Base-by-base conservation (phyloP, 148 eudicot genomes). In the Drosera capensis region DNA sequence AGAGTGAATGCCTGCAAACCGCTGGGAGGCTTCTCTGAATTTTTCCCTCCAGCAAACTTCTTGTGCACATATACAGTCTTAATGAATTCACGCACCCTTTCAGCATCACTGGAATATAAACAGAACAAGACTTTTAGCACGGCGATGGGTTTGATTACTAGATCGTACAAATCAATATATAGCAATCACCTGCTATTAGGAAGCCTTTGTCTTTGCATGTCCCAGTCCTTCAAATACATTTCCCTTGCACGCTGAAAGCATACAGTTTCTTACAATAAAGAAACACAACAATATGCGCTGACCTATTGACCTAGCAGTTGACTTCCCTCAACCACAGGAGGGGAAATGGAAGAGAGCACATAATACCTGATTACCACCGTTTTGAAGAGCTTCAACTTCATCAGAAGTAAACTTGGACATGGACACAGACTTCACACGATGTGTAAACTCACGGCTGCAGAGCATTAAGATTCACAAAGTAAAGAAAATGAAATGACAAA, bases 351-450 rank as follows among this genome's bases (percentile, higher is more conserved):
- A 23, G 38, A 25, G 20, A 58, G 14, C 42, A 61, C 17, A 20
- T 55, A 19, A 18, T 62, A 88, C 96, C 92, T 88, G 94, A 68
- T 88, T 88, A 53, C 97, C 97, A 41, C 97, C 97, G 52, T 80
- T 75, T 59, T 88, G 92, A 62, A 88, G 92, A 38, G 86, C 69
- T 62, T 83, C 97, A 57, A 88, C 97, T 78, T 88, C 97, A 57
- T 80, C 84, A 31, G 78, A 68, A 46, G 92, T 83, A 54, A 88
- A 88, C 57, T 88, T 88, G 42, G 94, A 71, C 94, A 88, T 83
- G 40, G 97, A 88, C 48, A 88, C 92, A 13, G 97, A 88, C 70
- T 88, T 88, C 56, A 88, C 97, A 34, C 94, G 94, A 42, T 88
- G 97, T 45, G 97, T 88, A 50, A 88, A 88, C 75, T 88, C 94